phyloP scores from a whole-genome alignment of 495 filamentous ascomycete species.

The Massariosphaeria phaeospora region DNA sequence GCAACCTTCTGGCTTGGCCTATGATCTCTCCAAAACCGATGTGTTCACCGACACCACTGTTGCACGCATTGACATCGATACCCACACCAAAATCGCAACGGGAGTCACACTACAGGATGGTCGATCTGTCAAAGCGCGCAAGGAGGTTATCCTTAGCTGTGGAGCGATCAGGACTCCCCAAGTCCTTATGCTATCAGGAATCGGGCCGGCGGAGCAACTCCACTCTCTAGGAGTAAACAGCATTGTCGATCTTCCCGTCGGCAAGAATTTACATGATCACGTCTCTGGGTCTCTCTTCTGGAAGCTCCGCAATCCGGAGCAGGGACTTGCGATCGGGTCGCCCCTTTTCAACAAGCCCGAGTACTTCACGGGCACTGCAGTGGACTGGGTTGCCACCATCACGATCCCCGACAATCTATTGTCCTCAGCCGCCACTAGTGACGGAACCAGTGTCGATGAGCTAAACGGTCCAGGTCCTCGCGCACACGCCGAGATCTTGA shows the following conservation, averaged over 20 bases:
- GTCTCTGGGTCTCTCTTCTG: background rate
- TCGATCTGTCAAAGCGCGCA: slow-evolving; percentile 14
- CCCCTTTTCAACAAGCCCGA: slow-evolving; percentile 9
- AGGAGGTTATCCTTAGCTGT: slow-evolving; percentile 20
- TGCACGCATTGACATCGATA: slow-evolving; percentile 8
- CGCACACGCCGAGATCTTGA: background rate
- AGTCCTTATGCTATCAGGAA: slow-evolving; percentile 23
- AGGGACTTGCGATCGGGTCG: slow-evolving; percentile 5
- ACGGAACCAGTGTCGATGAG: slow-evolving; percentile 1
- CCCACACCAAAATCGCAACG: background rate
- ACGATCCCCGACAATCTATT: slow-evolving; percentile 1
- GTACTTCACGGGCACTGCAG: background rate
- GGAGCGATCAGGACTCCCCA: slow-evolving; percentile 24
- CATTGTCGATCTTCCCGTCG: slow-evolving; percentile 48
- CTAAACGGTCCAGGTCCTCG: background rate
- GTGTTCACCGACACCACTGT: slow-evolving; percentile 3
- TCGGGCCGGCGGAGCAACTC: slow-evolving; percentile 19
- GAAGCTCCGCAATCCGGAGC: slow-evolving; percentile 5
- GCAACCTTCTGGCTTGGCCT: slow-evolving; percentile 14
- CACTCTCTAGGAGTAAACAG: slow-evolving; percentile 48
- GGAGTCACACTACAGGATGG: slow-evolving; percentile 10
- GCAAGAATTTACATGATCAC: slow-evolving; percentile 57
- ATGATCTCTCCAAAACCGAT: slow-evolving; percentile 3
- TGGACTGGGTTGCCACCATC: background rate
- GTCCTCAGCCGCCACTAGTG: background rate